Evolutionary conservation across 306 rosid species (phyloP), one percentile per base, ranked within the genome.

Genomic region (Acacia confusa): DNA sequence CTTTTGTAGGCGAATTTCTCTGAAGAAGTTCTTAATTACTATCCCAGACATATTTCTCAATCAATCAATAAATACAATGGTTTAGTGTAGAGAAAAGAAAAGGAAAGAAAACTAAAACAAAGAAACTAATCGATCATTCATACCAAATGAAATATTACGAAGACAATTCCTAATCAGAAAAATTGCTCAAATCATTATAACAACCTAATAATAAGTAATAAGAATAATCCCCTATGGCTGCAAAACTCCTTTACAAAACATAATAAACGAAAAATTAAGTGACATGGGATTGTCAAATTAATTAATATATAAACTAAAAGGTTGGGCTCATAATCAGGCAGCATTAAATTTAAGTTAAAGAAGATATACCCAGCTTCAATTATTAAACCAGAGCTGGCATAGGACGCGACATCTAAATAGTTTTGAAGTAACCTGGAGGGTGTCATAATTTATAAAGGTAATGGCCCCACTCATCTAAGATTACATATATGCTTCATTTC

Each of bases 331-430:
- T 30, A 30, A 24, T 70, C 34, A 41, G 7, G 74, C 20, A 19
- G 25, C 13, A 70, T 70, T 70, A 70, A 70, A 70, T 41, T 70
- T 40, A 22, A 43, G 34, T 70, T 70, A 43, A 70, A 70, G 57
- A 44, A 44, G 30, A 70, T 24, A 70, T 13, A 24, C n/a, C 7
- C 17, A 44, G 15, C 57, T 44, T 44, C 75, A 70, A 70, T 70
- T 44, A 70, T 70, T 43, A 70, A 24, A 44, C 50, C 55, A 70
- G 15, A 70, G 75, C 57, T 70, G 75, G 75, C 75, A 44, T 43
- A 44, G 75, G 75, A 70, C n/a, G 22, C 22, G 75, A 70, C 75
- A 41, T 70, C 75, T 43, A 70, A 43, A 43, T 70, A 44, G 57
- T 38, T 24, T 43, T 70, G 75, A 70, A 44, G 57, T 43, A 43